Evolutionary conservation across 306 rosid species (phyloP).

Genomic region (Vachellia pachyceras): DNA sequence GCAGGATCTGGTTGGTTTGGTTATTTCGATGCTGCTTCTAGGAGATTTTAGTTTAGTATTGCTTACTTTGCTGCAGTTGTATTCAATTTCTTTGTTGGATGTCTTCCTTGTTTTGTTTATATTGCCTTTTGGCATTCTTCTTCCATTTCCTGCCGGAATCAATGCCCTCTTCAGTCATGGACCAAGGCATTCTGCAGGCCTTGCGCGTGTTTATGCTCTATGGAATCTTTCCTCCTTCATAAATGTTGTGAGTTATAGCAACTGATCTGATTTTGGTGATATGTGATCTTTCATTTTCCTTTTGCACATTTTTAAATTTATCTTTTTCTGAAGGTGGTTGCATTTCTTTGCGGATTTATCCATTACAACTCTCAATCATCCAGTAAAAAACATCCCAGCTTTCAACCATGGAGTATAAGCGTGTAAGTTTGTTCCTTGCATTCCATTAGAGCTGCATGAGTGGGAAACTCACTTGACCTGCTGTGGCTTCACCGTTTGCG

Average conservation of each 20-base stretch:
- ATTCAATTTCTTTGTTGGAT: conserved; percentile 84
- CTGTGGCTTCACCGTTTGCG: conserved; percentile 28
- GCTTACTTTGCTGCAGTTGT: conserved; percentile 96
- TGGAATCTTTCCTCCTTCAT: conserved; percentile 91
- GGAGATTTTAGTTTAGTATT: conserved; percentile 99
- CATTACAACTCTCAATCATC: conserved; percentile 75
- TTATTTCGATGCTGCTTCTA: conserved; percentile 92
- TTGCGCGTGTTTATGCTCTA: conserved; percentile 89
- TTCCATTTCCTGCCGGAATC: conserved; percentile 98
- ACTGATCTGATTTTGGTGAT: conserved; percentile 32
- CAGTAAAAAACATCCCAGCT: conserved; percentile 61
- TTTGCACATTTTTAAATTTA: background rate
- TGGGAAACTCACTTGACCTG: conserved; percentile 26
- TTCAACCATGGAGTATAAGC: conserved; percentile 87
- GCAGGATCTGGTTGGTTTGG: conserved; percentile 99
- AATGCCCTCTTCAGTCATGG: conserved; percentile 99
- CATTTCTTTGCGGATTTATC: conserved; percentile 89
- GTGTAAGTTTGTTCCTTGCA: conserved; percentile 62
- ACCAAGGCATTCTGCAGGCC: conserved; percentile 97
- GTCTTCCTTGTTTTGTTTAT: conserved; percentile 88
- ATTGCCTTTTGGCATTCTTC: conserved; percentile 91
- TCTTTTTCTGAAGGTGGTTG: conserved; percentile 69
- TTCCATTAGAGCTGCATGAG: conserved; percentile 7
- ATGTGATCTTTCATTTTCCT: conserved; percentile 7
- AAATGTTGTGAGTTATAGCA: conserved; percentile 76